Base-by-base conservation (phyloP, 495 filamentous ascomycete genomes). In the Aspergillus sclerotioniger region DNA sequence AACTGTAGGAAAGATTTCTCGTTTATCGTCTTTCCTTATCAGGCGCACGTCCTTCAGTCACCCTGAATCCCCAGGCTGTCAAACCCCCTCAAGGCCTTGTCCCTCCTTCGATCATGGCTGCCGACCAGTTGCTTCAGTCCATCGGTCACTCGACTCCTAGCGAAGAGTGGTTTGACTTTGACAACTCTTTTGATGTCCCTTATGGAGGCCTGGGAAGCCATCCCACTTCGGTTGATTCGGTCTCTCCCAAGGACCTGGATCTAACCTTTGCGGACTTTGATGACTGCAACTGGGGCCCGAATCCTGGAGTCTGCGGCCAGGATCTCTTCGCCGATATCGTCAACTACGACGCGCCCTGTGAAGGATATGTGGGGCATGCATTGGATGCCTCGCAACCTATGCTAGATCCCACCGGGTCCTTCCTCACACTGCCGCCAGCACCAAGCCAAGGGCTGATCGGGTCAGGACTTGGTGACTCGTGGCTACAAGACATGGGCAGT, bases 151-250 rank as follows among this genome's bases (percentile, higher is more conserved):
- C 58, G 52, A 64, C 62, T 49, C 56, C 35, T 10, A 53, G 61
- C 47, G 65, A 71, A 37, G 74, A 77, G 37, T 75, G 67, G 68
- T 53, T 72, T 33, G 71, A 74, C 57, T 74, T 76, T 48, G 71
- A 76, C 54, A 67, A 71, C 54, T 68, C 70, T 50, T 69, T 77
- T 49, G 69, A 79, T 28, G 62, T 76, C n/a, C 64, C 65, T 15
- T 51, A 69, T 9, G 65, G 47, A 32, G 68, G 69, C 54, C 50
- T 68, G 59, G 71, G 71, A 32, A 69, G 69, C 41, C 62, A 68
- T 55, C 63, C 67, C 39, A 68, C 71, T 28, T 70, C 71, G 9
- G 60, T 68, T 46, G 64, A 69, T 41, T 72, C 73, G 6, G 62
- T 75, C 44, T 74, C 71, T 13, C 70, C 73, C 7, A 62, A 60